phyloP scores from a whole-genome alignment of 164 flowering plant genomes.

The Aristolochia fimbriata region DNA sequence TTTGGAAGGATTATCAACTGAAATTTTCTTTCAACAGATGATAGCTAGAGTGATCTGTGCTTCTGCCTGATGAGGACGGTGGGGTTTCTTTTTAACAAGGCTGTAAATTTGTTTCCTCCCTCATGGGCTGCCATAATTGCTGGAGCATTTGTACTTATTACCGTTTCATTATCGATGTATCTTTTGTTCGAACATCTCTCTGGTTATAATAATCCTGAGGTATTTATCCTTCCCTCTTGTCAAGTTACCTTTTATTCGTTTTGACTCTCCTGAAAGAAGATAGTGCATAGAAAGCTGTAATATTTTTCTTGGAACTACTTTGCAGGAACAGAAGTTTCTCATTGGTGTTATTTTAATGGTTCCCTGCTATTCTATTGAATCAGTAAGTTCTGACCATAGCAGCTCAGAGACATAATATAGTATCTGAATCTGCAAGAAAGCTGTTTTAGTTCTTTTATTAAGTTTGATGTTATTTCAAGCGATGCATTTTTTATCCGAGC shows the following conservation, averaged over 20 bases:
- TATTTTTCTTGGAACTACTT: constrained; percentile 2
- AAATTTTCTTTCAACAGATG: too few species aligned
- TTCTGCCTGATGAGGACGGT: constrained; percentile 26
- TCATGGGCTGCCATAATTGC: constrained; percentile 48
- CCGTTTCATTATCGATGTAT: constrained; percentile 49
- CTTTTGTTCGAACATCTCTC: constrained; percentile 67
- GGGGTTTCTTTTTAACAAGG: constrained; percentile 12
- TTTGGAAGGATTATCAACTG: too few species aligned
- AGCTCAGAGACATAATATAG: not conserved
- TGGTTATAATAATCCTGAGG: constrained; percentile 82
- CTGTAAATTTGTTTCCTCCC: constrained; percentile 28
- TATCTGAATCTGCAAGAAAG: too few species aligned
- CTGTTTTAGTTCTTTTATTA: too few species aligned
- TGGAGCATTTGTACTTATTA: constrained; percentile 37
- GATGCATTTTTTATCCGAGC: too few species aligned
- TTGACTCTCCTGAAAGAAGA: not conserved
- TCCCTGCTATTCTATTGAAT: constrained; percentile 89
- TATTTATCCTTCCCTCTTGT: constrained; percentile 5
- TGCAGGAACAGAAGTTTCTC: constrained; percentile 93
- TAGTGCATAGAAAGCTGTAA: not conserved
- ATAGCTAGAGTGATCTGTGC: too few species aligned
- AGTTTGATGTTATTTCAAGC: too few species aligned
- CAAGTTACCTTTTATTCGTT: not conserved
- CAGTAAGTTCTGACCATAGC: constrained; percentile 37
- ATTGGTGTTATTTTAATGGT: constrained; percentile 92